Base-by-base conservation (phyloP, 2,329 filamentous ascomycete species). In the Colletotrichum acutatum region DNA sequence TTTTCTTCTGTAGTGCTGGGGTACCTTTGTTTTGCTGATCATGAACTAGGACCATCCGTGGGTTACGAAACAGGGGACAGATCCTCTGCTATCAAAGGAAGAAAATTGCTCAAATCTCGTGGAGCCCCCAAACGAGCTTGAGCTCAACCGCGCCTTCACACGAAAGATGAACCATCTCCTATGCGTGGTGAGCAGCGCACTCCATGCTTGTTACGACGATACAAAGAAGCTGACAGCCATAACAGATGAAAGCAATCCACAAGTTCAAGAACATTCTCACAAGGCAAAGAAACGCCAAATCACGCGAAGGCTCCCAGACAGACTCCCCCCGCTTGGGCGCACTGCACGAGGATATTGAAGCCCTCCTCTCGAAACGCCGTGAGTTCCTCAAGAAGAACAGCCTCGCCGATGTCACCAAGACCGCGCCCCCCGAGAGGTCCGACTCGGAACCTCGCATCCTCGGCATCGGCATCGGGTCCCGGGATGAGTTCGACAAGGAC, bases 91-190 rank as follows among this genome's bases (percentile, higher is more conserved):
- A 14, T 90, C 94, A 8, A 89, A 90, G 57, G 93, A 95, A 75
- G 95, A 98, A 79, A 99, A 99, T 77, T 97, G 94, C 56, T 90
- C 92, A 12, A 89, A 95, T 75, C 85, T 95, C 19, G 87, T 98
- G 37, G 94, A 95, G 74, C 90, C 92, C 5, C 96, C 96, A 0
- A 98, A 96, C 70, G 94, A 97, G 77, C 91, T 95, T 68, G 97
- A 99, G 83, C 90, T 98, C 79, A 95, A 95, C 78, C 91, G 93
- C 75, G 97, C 97, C 16, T 97, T 98, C 75, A 98, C 97, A 3
- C 90, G 90, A 28, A 97, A 95, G 79, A 95, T 98, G 89, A 92
- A 92, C 72, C 93, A 97, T 79, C 87, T 98, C 2, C 86, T 98
- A 70, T 94, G 92, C 65, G 94, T 98, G 76, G 93, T 95, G 87